Conservation (phyloP, 2,329 filamentous ascomycete genomes). For the Scedosporium aurantiacum region DNA sequence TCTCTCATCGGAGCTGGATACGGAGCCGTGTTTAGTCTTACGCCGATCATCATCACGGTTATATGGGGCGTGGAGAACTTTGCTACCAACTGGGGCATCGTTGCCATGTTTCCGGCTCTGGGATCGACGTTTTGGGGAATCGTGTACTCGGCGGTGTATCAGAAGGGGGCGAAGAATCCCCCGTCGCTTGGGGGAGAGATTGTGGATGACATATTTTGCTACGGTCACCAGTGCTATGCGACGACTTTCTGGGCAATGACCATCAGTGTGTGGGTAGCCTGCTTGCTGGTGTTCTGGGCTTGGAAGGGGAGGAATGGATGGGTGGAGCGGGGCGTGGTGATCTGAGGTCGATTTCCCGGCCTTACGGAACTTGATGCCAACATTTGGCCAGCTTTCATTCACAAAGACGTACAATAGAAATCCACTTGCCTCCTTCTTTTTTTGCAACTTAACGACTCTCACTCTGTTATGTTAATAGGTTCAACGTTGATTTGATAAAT, state of each 20-base stretch:
- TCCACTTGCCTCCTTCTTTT: too few species aligned
- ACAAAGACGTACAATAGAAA: too few species aligned
- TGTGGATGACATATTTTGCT: conserved; percentile 55
- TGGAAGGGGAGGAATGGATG: conserved; percentile 74
- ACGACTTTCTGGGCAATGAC: conserved; percentile 80
- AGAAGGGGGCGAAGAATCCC: conserved; percentile 46
- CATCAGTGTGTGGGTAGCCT: conserved; percentile 66
- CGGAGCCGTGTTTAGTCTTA: conserved; percentile 79
- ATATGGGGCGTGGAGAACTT: conserved; percentile 99
- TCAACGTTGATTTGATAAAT: too few species aligned
- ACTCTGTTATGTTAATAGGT: too few species aligned
- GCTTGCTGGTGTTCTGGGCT: conserved; percentile 60
- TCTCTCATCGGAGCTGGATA: conserved; percentile 82
- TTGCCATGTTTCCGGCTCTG: conserved; percentile 80
- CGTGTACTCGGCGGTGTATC: conserved; percentile 75
- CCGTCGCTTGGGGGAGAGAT: conserved; percentile 19
- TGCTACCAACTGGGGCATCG: conserved; percentile 93
- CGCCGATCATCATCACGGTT: conserved; percentile 87
- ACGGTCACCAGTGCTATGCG: conserved; percentile 72
- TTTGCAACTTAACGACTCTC: too few species aligned
- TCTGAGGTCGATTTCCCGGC: conserved; percentile 18
- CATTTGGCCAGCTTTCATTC: too few species aligned
- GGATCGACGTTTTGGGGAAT: conserved; percentile 86
- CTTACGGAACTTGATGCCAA: too few species aligned
- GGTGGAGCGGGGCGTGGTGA: conserved; percentile 63